phyloP scores from a whole-genome alignment of 2,329 filamentous ascomycete species.

The Oidium heveae region DNA sequence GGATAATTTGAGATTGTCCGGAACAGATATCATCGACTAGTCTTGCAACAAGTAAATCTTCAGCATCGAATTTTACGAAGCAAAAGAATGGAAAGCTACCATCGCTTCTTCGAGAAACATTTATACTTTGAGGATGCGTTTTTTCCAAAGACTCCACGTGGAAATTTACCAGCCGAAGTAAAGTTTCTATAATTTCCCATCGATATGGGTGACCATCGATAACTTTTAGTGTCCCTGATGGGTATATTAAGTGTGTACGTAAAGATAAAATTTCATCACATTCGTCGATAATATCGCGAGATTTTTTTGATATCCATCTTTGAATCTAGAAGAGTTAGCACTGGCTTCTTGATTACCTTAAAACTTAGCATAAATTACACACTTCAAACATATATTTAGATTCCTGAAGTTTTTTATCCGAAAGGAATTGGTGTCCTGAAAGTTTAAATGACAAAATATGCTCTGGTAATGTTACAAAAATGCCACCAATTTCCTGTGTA shows the following conservation, averaged over 20 bases:
- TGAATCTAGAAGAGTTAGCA: conserved; percentile 12
- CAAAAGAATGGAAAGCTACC: conserved; percentile 21
- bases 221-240: conserved; percentile 14
- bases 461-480: conserved; percentile 25
- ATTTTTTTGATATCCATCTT: conserved; percentile 17
- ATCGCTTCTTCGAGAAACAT: conserved; percentile 15
- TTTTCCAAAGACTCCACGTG: conserved; percentile 15
- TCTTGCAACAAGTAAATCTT: conserved; percentile 12
- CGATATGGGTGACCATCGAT: conserved; percentile 17
- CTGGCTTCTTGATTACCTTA: too few species aligned
- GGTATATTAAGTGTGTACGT: conserved; percentile 17
- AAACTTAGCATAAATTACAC: neutral
- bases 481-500: conserved; percentile 10
- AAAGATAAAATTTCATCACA: conserved; percentile 17
- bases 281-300: conserved; percentile 27
- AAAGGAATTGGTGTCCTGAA: conserved; percentile 21
- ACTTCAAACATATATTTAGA: conserved; percentile 18
- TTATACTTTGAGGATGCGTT: conserved; percentile 17
- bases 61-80: conserved; percentile 18
- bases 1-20: conserved; percentile 7
- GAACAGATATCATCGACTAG: conserved; percentile 14
- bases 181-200: conserved; percentile 13
- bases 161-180: conserved; percentile 11
- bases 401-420: conserved; percentile 15
- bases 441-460: conserved; percentile 27